Evolutionary conservation across 2,329 filamentous ascomycete genomes (phyloP), one percentile per base, ranked within the genome.

Genomic region (Lecanosticta acicola): DNA sequence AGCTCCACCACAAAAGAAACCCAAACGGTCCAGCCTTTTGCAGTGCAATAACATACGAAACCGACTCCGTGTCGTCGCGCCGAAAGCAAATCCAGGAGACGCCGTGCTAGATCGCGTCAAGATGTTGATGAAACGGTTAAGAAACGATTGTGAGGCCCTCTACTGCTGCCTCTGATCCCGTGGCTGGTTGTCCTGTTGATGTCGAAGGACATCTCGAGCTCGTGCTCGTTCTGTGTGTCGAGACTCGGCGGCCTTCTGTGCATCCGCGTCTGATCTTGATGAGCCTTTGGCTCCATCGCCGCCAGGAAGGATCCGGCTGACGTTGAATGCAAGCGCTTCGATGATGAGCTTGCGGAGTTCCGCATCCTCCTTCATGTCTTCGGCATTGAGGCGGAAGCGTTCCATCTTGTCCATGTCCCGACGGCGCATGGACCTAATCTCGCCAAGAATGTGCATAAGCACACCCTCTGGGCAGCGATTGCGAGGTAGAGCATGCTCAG

Each of bases 401-500:
- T 94, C 84, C 14, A 91, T 83, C 71, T 96, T 95, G 65, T 78
- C 76, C 76, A 94, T 80, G 69, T 94, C 90, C 59, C 81, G 78
- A 41, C 93, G 83, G 60, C 91, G 85, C 60, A 91, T 79, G 51
- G 81, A 80, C 60, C 87, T 87, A 62, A 98, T 93, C 71, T 97
- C 93, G 58, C 90, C 83, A 70, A 93, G 84, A 53, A 96, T 88
- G 73, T 90, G 90, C 13, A 94, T 77, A 50, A 97, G 76, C 4
- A 95, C 91, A 53, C 93, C 86, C 66, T 98, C 93, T 0, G 91
- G 81, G 57, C 86, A 90, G 58, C 82, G 80, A 55, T 77, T 87
- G 54, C 93, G 83, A 52, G 86, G 81, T n/a, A 78, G 73, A 26
- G 86, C 83, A 58, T 86, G 77, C 56, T 84, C 81, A 50, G 73